A percentile compares a stretch with the other conserved stretches of the same genome.
phyloP scores from a whole-genome alignment of 1,284 basidiomycete species.

The Moesziomyces parantarcticus region DNA sequence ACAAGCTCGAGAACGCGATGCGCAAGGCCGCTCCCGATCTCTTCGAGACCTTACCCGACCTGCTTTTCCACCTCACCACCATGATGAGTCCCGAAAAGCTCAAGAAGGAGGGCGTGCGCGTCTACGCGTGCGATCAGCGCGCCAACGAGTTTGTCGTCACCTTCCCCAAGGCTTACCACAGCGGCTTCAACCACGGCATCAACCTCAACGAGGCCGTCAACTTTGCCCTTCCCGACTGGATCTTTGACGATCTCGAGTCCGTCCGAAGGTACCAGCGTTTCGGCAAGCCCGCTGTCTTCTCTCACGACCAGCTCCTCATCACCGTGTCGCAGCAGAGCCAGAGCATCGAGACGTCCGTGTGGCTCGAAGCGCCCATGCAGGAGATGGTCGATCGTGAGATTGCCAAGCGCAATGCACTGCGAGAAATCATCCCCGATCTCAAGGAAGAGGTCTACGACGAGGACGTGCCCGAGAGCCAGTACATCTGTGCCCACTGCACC shows the following conservation, averaged over 20 bases:
- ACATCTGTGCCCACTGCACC: constrained; percentile 94
- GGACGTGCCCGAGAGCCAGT: constrained; percentile 89
- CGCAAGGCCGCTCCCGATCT: constrained; percentile 94
- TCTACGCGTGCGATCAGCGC: constrained; percentile 93
- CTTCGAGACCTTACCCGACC: constrained; percentile 96
- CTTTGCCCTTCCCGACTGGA: constrained; percentile 96
- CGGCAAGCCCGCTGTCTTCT: constrained; percentile 93
- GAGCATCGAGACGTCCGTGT: constrained; percentile 90
- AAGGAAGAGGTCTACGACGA: constrained; percentile 79
- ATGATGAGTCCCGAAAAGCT: constrained; percentile 95
- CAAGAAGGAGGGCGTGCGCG: constrained; percentile 87
- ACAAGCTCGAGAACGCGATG: constrained; percentile 96
- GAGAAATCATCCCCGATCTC: constrained; percentile 72
- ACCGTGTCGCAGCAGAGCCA: constrained; percentile 93
- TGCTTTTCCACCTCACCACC: constrained; percentile 96
- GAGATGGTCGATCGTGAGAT: constrained; percentile 92
- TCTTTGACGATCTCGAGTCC: constrained; percentile 85
- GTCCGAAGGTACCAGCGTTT: constrained; percentile 86
- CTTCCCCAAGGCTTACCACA: constrained; percentile 97
- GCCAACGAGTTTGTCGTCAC: constrained; percentile 95
- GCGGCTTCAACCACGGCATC: constrained; percentile 97
- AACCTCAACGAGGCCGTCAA: constrained; percentile 99
- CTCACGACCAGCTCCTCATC: constrained; percentile 94
- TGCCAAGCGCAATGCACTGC: constrained; percentile 72
- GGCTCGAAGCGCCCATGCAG: constrained; percentile 78